Conservation (phyloP, 2,329 filamentous ascomycete genomes). For the Magnaporthales sp. region DNA sequence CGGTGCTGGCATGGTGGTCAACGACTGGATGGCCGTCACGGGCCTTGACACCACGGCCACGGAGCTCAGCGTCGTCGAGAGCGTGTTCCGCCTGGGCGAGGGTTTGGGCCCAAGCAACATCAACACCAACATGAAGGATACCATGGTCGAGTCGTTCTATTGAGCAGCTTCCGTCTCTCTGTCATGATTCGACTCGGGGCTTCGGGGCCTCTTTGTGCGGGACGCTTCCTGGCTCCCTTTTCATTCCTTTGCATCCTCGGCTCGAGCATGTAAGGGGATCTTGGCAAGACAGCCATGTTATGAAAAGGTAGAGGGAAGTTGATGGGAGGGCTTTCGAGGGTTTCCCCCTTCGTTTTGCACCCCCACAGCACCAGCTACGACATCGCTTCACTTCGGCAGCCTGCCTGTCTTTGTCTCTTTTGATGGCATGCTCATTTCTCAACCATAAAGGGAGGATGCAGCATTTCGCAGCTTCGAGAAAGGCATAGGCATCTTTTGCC, state of each 20-base stretch:
- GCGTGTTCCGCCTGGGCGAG: constrained; percentile 89
- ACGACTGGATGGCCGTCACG: constrained; percentile 94
- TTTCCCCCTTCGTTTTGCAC: background rate
- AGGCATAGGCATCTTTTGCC: background rate
- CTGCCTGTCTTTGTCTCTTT: background rate
- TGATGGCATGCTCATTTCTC: background rate
- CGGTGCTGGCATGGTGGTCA: constrained; percentile 94
- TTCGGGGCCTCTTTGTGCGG: background rate
- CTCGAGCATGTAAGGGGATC: background rate
- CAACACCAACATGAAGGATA: constrained; percentile 85
- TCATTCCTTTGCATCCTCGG: background rate
- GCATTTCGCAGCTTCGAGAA: background rate
- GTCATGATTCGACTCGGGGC: background rate
- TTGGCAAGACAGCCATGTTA: background rate
- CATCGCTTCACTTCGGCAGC: background rate
- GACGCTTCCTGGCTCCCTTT: background rate
- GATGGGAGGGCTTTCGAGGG: background rate
- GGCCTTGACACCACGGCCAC: constrained; percentile 95
- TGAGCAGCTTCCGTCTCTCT: constrained; percentile 33
- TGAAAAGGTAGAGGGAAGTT: background rate
- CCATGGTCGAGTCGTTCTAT: constrained; percentile 99
- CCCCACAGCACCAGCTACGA: background rate
- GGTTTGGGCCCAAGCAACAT: constrained; percentile 70
- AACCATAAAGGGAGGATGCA: background rate
- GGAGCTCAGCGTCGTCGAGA: constrained; percentile 92